Conservation (phyloP, 148 eudicot species). For the Fagopyrum homotropicum region DNA sequence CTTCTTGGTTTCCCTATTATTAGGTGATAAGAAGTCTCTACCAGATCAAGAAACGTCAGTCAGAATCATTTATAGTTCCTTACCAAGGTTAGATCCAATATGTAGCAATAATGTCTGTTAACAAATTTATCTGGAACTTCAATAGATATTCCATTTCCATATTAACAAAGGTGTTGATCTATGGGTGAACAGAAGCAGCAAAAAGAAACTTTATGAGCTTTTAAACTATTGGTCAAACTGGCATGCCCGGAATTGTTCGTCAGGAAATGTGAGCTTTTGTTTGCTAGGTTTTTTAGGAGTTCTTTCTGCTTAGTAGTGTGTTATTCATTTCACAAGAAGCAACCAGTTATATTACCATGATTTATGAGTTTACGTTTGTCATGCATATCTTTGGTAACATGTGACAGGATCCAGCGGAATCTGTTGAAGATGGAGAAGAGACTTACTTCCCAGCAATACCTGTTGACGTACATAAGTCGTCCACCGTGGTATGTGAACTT, state of each 20-base stretch:
- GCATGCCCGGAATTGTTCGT: constrained; percentile 30
- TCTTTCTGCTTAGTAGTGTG: not conserved
- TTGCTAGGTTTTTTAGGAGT: not conserved
- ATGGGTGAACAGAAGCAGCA: constrained; percentile 27
- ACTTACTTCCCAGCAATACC: constrained; percentile 36
- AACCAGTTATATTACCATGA: not conserved
- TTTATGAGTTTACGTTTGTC: not conserved
- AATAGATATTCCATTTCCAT: not conserved
- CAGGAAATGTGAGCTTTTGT: constrained; percentile 22
- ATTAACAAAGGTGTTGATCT: not conserved
- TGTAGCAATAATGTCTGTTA: not conserved
- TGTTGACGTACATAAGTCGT: constrained; percentile 26
- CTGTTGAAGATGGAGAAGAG: constrained; percentile 34
- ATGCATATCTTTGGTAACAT: not conserved
- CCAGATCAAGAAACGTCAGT: constrained; percentile 25
- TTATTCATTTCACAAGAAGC: not conserved
- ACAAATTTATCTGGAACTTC: not conserved
- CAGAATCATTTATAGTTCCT: constrained; percentile 27
- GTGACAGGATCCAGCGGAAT: constrained; percentile 24
- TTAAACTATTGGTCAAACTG: constrained; percentile 38
- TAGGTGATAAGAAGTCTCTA: constrained; percentile 21
- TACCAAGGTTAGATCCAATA: constrained; percentile 26
- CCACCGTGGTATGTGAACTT: constrained; percentile 27
- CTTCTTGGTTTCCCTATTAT: not conserved
- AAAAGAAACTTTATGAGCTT: constrained; percentile 38